Percentiles rank a stretch among this genome's conserved stretches.
phyloP scores from a whole-genome alignment of 164 flowering plant species.

The Tetrastigma voinierianum region DNA sequence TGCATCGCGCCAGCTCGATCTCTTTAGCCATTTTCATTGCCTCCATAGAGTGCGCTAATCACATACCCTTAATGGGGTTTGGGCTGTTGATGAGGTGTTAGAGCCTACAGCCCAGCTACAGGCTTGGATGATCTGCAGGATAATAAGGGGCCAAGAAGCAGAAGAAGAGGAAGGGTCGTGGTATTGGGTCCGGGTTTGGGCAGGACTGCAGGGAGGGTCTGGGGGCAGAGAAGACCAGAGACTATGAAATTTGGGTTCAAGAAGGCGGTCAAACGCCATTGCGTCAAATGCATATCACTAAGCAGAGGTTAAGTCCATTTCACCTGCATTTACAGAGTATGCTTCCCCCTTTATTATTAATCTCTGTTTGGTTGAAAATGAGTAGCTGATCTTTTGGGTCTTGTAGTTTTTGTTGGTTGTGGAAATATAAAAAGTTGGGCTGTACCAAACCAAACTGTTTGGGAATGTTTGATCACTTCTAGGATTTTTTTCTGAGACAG shows the following conservation, averaged over 20 bases:
- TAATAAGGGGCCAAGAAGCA: conserved; percentile 69
- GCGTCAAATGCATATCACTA: conserved; percentile 79
- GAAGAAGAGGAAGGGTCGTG: conserved; percentile 91
- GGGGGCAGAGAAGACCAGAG: conserved; percentile 88
- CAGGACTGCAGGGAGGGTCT: conserved; percentile 96
- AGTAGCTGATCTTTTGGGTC: background rate
- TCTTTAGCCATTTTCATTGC: no score
- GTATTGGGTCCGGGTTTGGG: conserved; percentile 97
- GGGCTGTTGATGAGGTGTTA: conserved; percentile 17
- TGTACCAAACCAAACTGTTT: no score
- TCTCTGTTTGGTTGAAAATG: background rate
- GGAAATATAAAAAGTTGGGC: no score
- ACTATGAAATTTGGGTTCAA: conserved; percentile 73
- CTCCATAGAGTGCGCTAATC: no score
- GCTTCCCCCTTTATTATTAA: background rate
- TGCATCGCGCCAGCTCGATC: no score
- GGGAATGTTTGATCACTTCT: no score
- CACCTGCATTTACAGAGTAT: conserved; percentile 86
- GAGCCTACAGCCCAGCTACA: conserved; percentile 61
- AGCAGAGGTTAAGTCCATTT: conserved; percentile 83
- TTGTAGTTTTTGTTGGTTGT: no score
- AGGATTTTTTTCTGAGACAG: no score
- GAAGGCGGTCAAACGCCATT: conserved; percentile 99
- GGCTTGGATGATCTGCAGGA: conserved; percentile 80
- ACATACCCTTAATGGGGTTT: no score